Conservation (phyloP, 2,329 filamentous ascomycete species). For the Fusarium odoratissimum region DNA sequence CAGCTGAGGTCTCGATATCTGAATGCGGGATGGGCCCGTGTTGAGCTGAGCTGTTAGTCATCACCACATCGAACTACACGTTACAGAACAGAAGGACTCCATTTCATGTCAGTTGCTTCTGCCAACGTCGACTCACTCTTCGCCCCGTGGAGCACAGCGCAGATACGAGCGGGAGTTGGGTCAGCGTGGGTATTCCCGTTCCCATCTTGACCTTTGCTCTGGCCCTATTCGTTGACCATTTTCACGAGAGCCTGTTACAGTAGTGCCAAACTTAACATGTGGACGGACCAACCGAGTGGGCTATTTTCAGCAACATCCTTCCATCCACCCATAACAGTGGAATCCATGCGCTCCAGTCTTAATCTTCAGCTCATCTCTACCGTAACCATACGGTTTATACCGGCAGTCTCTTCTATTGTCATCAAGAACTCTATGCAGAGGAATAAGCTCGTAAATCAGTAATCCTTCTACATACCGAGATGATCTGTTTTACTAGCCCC, state of each 20-base stretch:
- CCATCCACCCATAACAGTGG: not conserved
- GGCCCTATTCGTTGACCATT: constrained; percentile 28
- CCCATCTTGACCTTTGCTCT: not conserved
- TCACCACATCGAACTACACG: constrained; percentile 6
- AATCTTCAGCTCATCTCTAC: constrained; percentile 1
- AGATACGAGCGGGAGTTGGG: constrained; percentile 29
- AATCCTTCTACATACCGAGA: not conserved
- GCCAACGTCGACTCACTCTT: constrained; percentile 4
- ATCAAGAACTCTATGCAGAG: not conserved
- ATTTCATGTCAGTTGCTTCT: constrained; percentile 1
- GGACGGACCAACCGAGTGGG: not conserved
- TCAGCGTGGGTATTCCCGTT: constrained; percentile 10
- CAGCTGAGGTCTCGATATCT: constrained; percentile 11
- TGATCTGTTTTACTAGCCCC: not conserved
- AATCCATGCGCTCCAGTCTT: constrained; percentile 4
- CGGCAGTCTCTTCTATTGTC: not conserved
- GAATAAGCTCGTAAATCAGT: not conserved
- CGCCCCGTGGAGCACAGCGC: constrained; percentile 3
- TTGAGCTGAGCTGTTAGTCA: constrained; percentile 4
- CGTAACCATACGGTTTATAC: not conserved
- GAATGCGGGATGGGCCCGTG: not conserved
- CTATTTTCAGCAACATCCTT: constrained; percentile 34
- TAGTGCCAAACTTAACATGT: constrained; percentile 26
- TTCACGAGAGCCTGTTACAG: constrained; percentile 10
- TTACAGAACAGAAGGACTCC: not conserved